Base-by-base conservation (phyloP, 2,329 filamentous ascomycete genomes). In the Epichloe elymi region DNA sequence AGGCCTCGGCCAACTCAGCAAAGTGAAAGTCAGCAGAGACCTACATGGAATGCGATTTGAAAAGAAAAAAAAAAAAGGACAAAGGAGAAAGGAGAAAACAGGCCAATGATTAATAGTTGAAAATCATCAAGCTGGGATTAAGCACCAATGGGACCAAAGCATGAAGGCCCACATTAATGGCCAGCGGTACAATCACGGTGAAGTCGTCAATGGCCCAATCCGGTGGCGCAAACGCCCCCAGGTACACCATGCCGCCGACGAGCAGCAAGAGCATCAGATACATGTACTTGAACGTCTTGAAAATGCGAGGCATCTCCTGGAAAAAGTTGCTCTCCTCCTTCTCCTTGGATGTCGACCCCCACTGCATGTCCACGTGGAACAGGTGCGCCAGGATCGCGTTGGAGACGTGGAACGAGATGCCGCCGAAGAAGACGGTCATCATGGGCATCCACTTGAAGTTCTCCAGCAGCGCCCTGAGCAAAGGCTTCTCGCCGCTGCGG, bases 371-470 rank as follows among this genome's bases (percentile, higher is more conserved):
- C 50, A 72, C 61, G 55, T 67, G 61, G 54, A 73, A 67, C 46
- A 73, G 65, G 54, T 73, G 70, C 41, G 64, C 65, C 23, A 73
- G 60, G 8, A 73, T 62, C 0, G 70, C 68, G 45, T 65, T 63
- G 50, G 63, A 65, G 42, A 72, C 61, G 60, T 74, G 70, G 43
- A 68, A 62, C 5, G 69, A 69, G 51, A 73, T 62, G 38, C 70
- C 70, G 51, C 70, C 69, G 19, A 73, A 67, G 59, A 72, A 73
- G 51, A 70, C 63, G 41, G 64, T 67, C 56, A 75, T 67, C 56
- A 83, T 72, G 2, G 76, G 75, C 17, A 79, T 73, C 80, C 80
- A 83, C 58, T 79, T 81, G 60, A 82, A 66, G 60, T 82, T 84
- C 58, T 57, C 55, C 7, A 56, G 20, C 8, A 59, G 47, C 2